Evolutionary conservation across 495 filamentous ascomycete species (phyloP).

Genomic region (Talaromyces thailandensis): DNA sequence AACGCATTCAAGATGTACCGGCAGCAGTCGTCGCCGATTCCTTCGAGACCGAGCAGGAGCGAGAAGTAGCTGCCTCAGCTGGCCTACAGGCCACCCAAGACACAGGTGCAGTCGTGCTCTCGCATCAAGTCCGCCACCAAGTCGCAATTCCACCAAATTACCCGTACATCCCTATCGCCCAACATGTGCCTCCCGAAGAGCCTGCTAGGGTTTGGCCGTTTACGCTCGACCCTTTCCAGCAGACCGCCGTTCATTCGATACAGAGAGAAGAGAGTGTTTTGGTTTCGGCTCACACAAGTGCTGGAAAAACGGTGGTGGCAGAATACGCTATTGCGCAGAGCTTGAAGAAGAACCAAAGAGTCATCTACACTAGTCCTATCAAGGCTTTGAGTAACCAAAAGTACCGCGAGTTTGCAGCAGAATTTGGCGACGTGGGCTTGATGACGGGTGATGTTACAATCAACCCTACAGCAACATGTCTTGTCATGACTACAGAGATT

Average conservation of each 20-base stretch:
- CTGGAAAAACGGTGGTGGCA: conserved; percentile 95
- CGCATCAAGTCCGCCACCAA: conserved; percentile 97
- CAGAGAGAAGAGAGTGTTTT: conserved; percentile 91
- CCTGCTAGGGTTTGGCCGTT: conserved; percentile 82
- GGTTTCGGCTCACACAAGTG: conserved; percentile 94
- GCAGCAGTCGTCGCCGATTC: conserved; percentile 85
- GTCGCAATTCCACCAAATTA: conserved; percentile 90
- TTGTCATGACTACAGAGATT: conserved; percentile 99
- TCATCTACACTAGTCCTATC: conserved; percentile 98
- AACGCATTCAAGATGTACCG: conserved; percentile 59
- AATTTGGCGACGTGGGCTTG: conserved; percentile 93
- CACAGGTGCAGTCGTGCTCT: conserved; percentile 61
- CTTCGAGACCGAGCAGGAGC: conserved; percentile 91
- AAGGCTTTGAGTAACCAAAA: conserved; percentile 98
- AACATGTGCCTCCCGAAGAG: conserved; percentile 77
- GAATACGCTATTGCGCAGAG: conserved; percentile 98
- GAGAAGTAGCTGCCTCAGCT: conserved; percentile 72
- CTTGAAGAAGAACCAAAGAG: conserved; percentile 91
- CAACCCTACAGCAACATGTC: conserved; percentile 93
- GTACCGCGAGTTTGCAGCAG: conserved; percentile 88
- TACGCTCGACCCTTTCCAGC: conserved; percentile 93
- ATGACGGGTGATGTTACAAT: conserved; percentile 99
- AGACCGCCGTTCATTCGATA: conserved; percentile 85
- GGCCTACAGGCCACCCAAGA: conserved; percentile 70
- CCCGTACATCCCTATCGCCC: conserved; percentile 82